Evolutionary conservation across 2,329 filamentous ascomycete species (phyloP).

Genomic region (Chrysoporthe cubensis): DNA sequence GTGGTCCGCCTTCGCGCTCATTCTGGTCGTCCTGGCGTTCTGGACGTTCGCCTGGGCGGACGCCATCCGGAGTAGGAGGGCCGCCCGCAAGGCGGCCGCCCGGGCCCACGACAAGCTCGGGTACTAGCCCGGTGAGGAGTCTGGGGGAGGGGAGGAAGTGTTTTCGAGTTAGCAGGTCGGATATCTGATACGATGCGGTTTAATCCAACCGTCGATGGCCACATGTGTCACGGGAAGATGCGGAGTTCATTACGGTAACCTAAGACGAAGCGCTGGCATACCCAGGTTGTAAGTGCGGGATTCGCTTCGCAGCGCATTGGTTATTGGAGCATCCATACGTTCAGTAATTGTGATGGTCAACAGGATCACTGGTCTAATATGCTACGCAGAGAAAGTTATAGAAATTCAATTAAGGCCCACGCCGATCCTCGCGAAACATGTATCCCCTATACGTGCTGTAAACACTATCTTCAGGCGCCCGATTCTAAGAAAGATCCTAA

Average conservation of each 20-base stretch:
- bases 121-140: neutral
- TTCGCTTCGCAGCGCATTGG: no score
- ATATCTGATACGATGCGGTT: no score
- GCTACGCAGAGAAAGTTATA: neutral
- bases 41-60: conserved; percentile 38
- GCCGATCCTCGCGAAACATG: neutral
- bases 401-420: neutral
- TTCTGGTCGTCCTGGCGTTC: conserved; percentile 44
- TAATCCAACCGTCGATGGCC: no score
- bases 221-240: no score
- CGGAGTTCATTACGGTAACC: no score
- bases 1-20: conserved; percentile 53
- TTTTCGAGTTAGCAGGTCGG: no score
- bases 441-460: no score
- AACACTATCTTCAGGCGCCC: no score
- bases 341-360: neutral
- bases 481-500: no score
- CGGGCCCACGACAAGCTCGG: conserved; percentile 2
- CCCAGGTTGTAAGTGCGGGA: no score
- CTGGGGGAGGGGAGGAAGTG: no score
- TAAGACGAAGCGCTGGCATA: no score
- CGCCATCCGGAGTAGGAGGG: neutral
- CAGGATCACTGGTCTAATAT: neutral
- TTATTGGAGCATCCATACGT: neutral
- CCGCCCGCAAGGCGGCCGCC: neutral